Conservation (phyloP, 108 stramenopile genomes). For the Nitzschia palea region DNA sequence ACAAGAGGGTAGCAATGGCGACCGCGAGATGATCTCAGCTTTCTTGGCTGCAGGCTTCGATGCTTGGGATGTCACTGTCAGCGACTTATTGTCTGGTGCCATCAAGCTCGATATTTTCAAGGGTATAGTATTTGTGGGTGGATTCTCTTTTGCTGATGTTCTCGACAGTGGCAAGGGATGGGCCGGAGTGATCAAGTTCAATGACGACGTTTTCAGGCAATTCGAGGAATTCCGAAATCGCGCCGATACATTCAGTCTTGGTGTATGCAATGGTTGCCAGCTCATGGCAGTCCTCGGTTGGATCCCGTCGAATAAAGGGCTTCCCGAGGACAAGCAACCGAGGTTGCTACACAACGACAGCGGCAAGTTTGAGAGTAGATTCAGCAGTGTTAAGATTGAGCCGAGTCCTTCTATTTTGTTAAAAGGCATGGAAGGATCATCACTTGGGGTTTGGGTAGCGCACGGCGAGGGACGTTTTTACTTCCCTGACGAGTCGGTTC, state of each 20-base stretch:
- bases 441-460: slow-evolving; percentile 98
- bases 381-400: slow-evolving; percentile 83
- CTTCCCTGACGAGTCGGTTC: slow-evolving; percentile 87
- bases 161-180: slow-evolving; percentile 99
- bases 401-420: slow-evolving; percentile 87
- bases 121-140: slow-evolving; percentile 96
- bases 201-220: slow-evolving; percentile 88
- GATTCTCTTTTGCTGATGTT: slow-evolving; percentile 98
- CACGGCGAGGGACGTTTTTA: slow-evolving; percentile 98
- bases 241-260: slow-evolving; percentile 95
- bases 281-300: slow-evolving; percentile 99
- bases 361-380: slow-evolving; percentile 97
- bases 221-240: slow-evolving; percentile 93
- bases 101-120: slow-evolving; percentile 88
- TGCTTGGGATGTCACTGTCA: slow-evolving; percentile 95
- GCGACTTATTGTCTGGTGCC: slow-evolving; percentile 77
- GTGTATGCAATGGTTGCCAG: slow-evolving; percentile 99
- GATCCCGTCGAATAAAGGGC: slow-evolving; percentile 83
- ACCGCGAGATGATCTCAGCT: slow-evolving; percentile 97
- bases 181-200: slow-evolving; percentile 98
- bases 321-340: slow-evolving; percentile 87
- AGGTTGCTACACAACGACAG: slow-evolving; percentile 96
- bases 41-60: slow-evolving; percentile 96
- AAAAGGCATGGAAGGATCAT: slow-evolving; percentile 95
- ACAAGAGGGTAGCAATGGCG: slow-evolving; percentile 99